Conservation (phyloP, 78 protist species). For the Diacronema lutheri region DNA sequence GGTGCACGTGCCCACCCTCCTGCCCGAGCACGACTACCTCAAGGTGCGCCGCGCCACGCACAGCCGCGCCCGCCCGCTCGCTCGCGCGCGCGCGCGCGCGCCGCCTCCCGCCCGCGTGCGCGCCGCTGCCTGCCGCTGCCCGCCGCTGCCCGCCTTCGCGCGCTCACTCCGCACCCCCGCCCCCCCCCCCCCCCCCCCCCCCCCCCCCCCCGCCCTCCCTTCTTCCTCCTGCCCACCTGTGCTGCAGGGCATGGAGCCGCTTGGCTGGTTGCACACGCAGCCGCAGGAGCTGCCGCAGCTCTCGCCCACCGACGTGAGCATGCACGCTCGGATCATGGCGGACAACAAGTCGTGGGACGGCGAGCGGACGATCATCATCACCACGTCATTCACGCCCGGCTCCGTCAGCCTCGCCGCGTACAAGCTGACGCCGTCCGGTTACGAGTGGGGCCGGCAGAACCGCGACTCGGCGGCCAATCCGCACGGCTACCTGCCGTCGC, state of each 20-base stretch:
- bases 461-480: slow-evolving; percentile 69
- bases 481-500: slow-evolving; percentile 84
- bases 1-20: slow-evolving; percentile 80
- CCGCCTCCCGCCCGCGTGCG: too few species aligned
- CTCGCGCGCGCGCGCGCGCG: too few species aligned
- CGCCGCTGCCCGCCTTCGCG: too few species aligned
- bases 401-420: slow-evolving; percentile 91
- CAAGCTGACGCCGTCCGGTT: slow-evolving; percentile 87
- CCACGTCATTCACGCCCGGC: slow-evolving; percentile 76
- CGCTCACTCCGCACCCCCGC: too few species aligned
- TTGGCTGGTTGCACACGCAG: slow-evolving; percentile 99
- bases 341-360: slow-evolving; percentile 87
- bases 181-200: too few species aligned
- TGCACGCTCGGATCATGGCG: slow-evolving; percentile 80
- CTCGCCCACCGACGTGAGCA: slow-evolving; percentile 88
- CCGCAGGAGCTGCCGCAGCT: slow-evolving; percentile 94
- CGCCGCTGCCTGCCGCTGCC: too few species aligned
- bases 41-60: too few species aligned
- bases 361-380: slow-evolving; percentile 79
- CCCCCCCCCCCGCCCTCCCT: too few species aligned
- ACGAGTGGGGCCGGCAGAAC: slow-evolving; percentile 93
- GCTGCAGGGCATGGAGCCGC: slow-evolving; percentile 92
- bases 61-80: too few species aligned
- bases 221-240: too few species aligned
- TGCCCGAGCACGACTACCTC: slow-evolving; percentile 93